Base-by-base conservation (phyloP, 2,329 filamentous ascomycete genomes). In the Fusarium sp. region DNA sequence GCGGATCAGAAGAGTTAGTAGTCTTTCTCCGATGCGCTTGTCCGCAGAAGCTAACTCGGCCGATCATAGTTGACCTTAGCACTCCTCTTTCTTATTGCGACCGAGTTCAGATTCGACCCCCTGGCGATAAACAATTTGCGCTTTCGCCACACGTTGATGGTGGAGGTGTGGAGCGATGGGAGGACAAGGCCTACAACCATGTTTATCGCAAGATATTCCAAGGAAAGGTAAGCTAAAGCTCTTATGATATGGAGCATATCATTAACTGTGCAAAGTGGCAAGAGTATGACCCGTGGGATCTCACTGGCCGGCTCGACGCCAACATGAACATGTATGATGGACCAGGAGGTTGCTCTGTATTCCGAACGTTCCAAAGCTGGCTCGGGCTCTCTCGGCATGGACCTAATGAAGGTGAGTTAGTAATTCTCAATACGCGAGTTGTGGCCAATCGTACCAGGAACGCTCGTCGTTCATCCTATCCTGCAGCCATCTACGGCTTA, bases 261-360 rank as follows among this genome's bases (percentile, higher is more conserved):
- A 3, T 16, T 48, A 27, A 48, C 11, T 6, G 3, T 16, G 22
- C 2, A 4, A 27, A 29, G 22, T 52, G 48, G 48, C 22, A 29
- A n/a, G 48, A 52, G 7, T 29, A 52, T 29, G 24, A 52, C 9
- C 22, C 48, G 7, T 52, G 22, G 22, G 24, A 52, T 29, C 22
- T 52, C 22, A 65, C 22, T 27, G 52, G 52, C 8, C 52, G 63
- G 3, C 54, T 65, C 10, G 63, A 37, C 20, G 63, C 63, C 52
- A 48, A 65, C 9, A 50, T 65, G 37, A 50, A 65, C 52, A 65
- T 65, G 54, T 65, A 65, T 33, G 39, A 65, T 16, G 54, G 63
- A 16, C 63, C 63, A 35, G 63, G 63, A 48, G 63, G 63, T 3
- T 65, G 63, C 22, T 65, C 63, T 14, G 63, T 48, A 10, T 65